phyloP scores from a whole-genome alignment of 495 filamentous ascomycete species.

The Aspergillus bridgeri region DNA sequence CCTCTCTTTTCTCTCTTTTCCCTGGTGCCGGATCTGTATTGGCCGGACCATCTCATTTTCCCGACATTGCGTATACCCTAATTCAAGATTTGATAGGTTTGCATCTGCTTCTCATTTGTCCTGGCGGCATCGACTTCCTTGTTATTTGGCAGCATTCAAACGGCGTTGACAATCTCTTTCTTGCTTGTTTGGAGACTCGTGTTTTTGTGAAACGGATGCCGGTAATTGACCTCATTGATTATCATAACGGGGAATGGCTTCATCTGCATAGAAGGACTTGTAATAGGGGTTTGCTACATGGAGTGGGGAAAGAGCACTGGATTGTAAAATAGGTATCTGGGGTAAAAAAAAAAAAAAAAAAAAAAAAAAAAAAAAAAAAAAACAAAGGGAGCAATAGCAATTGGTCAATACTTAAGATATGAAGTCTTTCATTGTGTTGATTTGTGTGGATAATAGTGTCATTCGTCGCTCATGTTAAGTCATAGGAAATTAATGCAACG shows the following conservation, averaged over 20 bases:
- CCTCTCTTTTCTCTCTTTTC: not conserved
- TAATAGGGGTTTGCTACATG: not conserved
- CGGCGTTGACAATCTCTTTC: not conserved
- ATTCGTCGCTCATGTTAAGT: not conserved
- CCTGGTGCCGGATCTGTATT: not conserved
- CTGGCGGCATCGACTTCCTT: not conserved
- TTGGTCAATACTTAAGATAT: not conserved
- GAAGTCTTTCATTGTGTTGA: not conserved
- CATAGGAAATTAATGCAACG: not conserved
- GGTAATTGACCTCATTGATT: not conserved
- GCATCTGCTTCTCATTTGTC: not conserved
- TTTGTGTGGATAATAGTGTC: not conserved
- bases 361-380: too few relatives aligned
- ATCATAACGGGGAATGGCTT: not conserved
- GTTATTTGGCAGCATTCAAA: not conserved
- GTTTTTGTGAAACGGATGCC: not conserved
- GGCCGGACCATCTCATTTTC: conserved; percentile 7
- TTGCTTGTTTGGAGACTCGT: not conserved
- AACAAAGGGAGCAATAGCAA: too few relatives aligned
- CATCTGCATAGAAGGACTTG: not conserved
- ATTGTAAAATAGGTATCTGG: not conserved
- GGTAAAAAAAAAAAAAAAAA: not conserved
- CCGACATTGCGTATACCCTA: conserved; percentile 10
- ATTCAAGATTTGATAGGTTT: conserved; percentile 6
- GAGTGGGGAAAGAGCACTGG: not conserved